Conservation (phyloP, 2,329 filamentous ascomycete species). For the Fusarium mundagurra region DNA sequence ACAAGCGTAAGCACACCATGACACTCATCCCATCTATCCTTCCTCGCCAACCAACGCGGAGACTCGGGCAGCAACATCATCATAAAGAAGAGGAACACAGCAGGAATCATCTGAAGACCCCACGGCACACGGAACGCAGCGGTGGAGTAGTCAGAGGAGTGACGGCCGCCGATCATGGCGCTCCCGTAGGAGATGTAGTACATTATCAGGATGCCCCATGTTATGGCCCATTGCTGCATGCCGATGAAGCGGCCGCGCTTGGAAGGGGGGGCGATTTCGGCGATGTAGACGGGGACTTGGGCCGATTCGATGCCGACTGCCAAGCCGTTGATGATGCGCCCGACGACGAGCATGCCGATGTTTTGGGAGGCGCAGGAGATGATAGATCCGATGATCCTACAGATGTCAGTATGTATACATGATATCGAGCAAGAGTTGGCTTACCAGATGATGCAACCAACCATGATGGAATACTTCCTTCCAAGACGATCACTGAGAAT, state of each 20-base stretch:
- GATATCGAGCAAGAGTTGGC: constrained; percentile 17
- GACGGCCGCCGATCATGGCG: constrained; percentile 61
- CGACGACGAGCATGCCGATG: constrained; percentile 51
- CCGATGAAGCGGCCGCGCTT: constrained; percentile 50
- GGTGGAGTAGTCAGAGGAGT: constrained; percentile 59
- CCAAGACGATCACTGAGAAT: constrained; percentile 60
- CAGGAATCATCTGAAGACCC: constrained; percentile 68
- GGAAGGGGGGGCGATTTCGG: constrained; percentile 72
- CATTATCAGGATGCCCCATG: constrained; percentile 74
- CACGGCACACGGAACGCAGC: constrained; percentile 70
- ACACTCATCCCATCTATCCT: constrained; percentile 70
- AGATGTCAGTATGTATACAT: neutral
- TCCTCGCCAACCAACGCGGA: constrained; percentile 75
- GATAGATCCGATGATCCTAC: constrained; percentile 59
- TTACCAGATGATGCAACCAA: constrained; percentile 62
- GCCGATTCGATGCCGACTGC: constrained; percentile 72
- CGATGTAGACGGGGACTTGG: constrained; percentile 76
- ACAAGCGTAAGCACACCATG: constrained; percentile 65
- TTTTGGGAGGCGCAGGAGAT: constrained; percentile 57
- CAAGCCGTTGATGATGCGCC: constrained; percentile 70
- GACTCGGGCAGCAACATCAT: constrained; percentile 63
- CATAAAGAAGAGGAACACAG: constrained; percentile 65
- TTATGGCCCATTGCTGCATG: constrained; percentile 76
- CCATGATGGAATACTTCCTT: constrained; percentile 61
- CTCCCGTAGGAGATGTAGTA: constrained; percentile 75